Percentiles rank a stretch among this genome's conserved stretches.
Evolutionary conservation across 257 asterid species (phyloP).

Genomic region (Salvia hispanica): DNA sequence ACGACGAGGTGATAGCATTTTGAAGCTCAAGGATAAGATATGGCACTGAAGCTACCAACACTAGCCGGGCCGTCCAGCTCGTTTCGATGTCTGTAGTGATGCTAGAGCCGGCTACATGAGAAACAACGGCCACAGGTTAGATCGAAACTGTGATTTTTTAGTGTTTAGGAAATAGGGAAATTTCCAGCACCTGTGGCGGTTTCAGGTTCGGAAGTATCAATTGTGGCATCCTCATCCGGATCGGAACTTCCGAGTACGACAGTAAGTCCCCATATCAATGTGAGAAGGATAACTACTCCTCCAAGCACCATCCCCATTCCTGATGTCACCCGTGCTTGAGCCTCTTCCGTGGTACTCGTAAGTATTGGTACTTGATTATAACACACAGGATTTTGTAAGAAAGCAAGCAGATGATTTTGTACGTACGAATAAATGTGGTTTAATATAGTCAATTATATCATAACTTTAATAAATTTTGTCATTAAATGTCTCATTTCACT

Average conservation of each 20-base stretch:
- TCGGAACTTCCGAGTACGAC: slow-evolving; percentile 61
- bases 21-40: slow-evolving; percentile 42
- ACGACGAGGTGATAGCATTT: slow-evolving; percentile 8
- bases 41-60: slow-evolving; percentile 43
- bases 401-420: too few species aligned
- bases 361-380: too few species aligned
- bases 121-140: too few species aligned
- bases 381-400: too few species aligned
- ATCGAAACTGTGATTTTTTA: too few species aligned
- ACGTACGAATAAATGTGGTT: too few species aligned
- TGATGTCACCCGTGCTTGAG: slow-evolving; percentile 51
- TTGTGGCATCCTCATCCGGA: slow-evolving; percentile 21
- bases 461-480: too few species aligned
- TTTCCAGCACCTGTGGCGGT: slow-evolving; percentile 27
- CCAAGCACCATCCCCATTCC: slow-evolving; percentile 33
- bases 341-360: slow-evolving; percentile 33
- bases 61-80: slow-evolving; percentile 52
- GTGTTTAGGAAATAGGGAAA: too few species aligned
- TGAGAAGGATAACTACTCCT: slow-evolving; percentile 57
- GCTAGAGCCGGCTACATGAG: slow-evolving; percentile 35
- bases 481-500: too few species aligned
- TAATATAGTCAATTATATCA: too few species aligned
- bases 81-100: slow-evolving; percentile 55
- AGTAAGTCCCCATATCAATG: slow-evolving; percentile 62
- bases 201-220: too few species aligned